phyloP scores from a whole-genome alignment of 2,329 filamentous ascomycete species.

The Polychaeton citri region DNA sequence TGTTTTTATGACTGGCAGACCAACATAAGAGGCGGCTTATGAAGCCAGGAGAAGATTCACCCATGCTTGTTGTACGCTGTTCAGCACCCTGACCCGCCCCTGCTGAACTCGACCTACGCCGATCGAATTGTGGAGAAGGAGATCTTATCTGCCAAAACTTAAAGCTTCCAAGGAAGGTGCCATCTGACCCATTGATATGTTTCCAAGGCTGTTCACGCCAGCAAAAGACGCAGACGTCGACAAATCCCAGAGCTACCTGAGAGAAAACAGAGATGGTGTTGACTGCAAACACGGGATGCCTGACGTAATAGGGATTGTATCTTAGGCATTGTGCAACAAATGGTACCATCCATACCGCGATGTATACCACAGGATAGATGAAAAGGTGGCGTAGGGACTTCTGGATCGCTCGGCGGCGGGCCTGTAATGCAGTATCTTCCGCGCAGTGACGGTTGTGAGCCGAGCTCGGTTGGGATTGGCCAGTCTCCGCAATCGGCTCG shows the following conservation, averaged over 20 bases:
- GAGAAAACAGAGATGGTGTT: constrained; percentile 43
- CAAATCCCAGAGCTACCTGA: constrained; percentile 51
- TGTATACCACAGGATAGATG: constrained; percentile 62
- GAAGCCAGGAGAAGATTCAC: no score
- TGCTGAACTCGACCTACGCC: constrained; percentile 1
- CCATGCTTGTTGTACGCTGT: no score
- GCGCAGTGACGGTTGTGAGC: constrained; percentile 5
- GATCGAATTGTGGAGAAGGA: background rate
- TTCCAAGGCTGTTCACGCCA: constrained; percentile 60
- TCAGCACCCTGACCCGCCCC: constrained; percentile 1
- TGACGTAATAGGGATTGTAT: constrained; percentile 40
- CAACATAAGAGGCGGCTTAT: no score
- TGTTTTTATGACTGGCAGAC: no score
- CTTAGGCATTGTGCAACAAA: constrained; percentile 51
- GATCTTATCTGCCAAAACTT: constrained; percentile 15
- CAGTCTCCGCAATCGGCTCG: constrained; percentile 13
- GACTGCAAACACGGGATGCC: constrained; percentile 43
- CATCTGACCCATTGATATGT: constrained; percentile 34
- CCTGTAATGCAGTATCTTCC: constrained; percentile 7
- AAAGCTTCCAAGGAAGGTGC: constrained; percentile 28
- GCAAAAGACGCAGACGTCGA: constrained; percentile 56
- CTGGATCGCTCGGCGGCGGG: constrained; percentile 36
- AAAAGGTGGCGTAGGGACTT: constrained; percentile 60
- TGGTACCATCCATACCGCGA: constrained; percentile 58
- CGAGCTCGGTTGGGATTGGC: background rate